Conservation (phyloP, 2,329 filamentous ascomycete species). For the Nemania abortiva region DNA sequence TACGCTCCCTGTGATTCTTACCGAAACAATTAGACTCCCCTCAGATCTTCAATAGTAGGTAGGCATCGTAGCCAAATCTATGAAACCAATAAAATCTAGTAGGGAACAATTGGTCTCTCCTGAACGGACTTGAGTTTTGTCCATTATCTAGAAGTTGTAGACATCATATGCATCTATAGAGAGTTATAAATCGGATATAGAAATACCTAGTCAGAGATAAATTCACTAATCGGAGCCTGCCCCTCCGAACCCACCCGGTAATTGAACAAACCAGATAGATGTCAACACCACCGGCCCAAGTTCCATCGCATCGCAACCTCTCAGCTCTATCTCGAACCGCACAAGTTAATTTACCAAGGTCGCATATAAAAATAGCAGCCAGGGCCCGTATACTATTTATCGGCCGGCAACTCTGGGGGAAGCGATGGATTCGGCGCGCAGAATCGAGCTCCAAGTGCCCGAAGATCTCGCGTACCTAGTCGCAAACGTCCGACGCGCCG, state of each 20-base stretch:
- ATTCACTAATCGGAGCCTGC: slow-evolving; percentile 34
- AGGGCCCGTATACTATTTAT: background rate
- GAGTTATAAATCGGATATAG: background rate
- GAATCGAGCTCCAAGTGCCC: slow-evolving; percentile 82
- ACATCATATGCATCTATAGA: slow-evolving; percentile 23
- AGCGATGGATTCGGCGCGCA: slow-evolving; percentile 66
- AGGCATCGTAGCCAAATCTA: too few relatives aligned
- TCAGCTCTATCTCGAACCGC: background rate
- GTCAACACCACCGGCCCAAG: slow-evolving; percentile 23
- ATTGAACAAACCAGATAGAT: background rate
- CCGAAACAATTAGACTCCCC: too few relatives aligned
- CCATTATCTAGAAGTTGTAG: too few relatives aligned
- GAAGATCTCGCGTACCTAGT: slow-evolving; percentile 79
- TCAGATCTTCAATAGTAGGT: too few relatives aligned
- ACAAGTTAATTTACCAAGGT: background rate
- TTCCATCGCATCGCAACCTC: background rate
- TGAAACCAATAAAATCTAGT: too few relatives aligned
- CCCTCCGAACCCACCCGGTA: slow-evolving; percentile 36
- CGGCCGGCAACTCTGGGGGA: background rate
- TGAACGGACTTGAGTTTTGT: too few relatives aligned
- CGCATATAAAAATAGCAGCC: background rate
- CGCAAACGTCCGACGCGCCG: slow-evolving; percentile 75
- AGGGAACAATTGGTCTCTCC: too few relatives aligned
- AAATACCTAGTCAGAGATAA: slow-evolving; percentile 8
- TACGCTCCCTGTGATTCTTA: too few relatives aligned